Evolutionary conservation across 2,329 filamentous ascomycete genomes (phyloP).

Genomic region (Cyphellophora europaea): DNA sequence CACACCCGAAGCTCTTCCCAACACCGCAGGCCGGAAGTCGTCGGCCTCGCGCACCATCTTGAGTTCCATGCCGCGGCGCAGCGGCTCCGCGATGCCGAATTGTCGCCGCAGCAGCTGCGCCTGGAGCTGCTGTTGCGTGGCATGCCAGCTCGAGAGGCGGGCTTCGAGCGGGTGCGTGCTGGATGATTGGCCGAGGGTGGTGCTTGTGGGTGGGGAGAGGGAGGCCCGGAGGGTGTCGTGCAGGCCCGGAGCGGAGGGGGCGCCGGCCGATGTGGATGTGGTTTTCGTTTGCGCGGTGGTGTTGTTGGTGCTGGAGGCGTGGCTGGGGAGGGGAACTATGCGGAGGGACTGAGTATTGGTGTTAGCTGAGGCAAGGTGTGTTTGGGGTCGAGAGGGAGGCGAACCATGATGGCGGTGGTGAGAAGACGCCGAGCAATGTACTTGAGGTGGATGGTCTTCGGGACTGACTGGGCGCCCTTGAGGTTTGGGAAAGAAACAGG

Average conservation of each 20-base stretch:
- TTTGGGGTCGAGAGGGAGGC: background rate
- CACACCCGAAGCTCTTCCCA: slow-evolving; percentile 48
- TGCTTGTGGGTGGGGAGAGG: slow-evolving; percentile 33
- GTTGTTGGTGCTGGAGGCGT: slow-evolving; percentile 60
- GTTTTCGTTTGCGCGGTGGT: slow-evolving; percentile 39
- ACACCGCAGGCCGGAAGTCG: slow-evolving; percentile 61
- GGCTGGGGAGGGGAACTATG: slow-evolving; percentile 64
- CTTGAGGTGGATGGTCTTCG: no score
- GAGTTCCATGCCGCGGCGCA: slow-evolving; percentile 89
- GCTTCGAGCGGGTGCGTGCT: slow-evolving; percentile 84
- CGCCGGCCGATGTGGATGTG: slow-evolving; percentile 45
- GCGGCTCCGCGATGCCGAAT: slow-evolving; percentile 86
- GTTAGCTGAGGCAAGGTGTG: slow-evolving; percentile 1
- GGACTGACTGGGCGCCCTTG: no score
- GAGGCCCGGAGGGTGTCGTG: slow-evolving; percentile 84
- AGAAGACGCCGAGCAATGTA: no score
- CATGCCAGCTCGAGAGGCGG: slow-evolving; percentile 80
- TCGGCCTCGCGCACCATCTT: slow-evolving; percentile 73
- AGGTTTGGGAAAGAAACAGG: no score
- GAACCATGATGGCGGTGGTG: slow-evolving; percentile 1
- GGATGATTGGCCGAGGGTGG: slow-evolving; percentile 23
- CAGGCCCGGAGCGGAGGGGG: slow-evolving; percentile 84
- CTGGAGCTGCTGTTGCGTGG: slow-evolving; percentile 77
- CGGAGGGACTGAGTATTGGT: slow-evolving; percentile 62
- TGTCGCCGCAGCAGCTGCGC: slow-evolving; percentile 80